Percentiles rank a stretch among this genome's conserved stretches.
Evolutionary conservation across 1,284 basidiomycete genomes (phyloP).

Genomic region (Heimioporus punctisporus): DNA sequence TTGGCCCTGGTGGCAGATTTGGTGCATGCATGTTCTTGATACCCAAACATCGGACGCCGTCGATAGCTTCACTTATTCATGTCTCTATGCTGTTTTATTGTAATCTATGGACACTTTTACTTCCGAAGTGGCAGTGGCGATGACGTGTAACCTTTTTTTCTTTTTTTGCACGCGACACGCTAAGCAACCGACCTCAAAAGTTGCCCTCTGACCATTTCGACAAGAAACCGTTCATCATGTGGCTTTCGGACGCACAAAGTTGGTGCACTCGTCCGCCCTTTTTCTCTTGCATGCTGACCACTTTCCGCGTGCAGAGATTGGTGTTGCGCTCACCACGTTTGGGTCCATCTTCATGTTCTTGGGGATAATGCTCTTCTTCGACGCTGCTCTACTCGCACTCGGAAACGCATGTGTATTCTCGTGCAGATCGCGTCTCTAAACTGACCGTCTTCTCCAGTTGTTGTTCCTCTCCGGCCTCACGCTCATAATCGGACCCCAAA

Average conservation of each 20-base stretch:
- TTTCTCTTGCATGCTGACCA: neutral
- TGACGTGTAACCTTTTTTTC: constrained; percentile 30
- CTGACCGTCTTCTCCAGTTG: constrained; percentile 51
- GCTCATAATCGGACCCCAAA: constrained; percentile 93
- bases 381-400: constrained; percentile 95
- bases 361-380: constrained; percentile 96
- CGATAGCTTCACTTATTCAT: constrained; percentile 25
- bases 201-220: constrained; percentile 7
- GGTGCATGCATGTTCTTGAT: constrained; percentile 17
- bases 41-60: constrained; percentile 19
- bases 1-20: neutral
- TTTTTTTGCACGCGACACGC: no score
- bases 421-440: neutral
- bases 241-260: constrained; percentile 75
- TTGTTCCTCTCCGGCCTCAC: constrained; percentile 93
- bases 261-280: constrained; percentile 16
- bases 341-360: constrained; percentile 96
- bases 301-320: constrained; percentile 69
- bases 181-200: no score
- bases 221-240: constrained; percentile 44
- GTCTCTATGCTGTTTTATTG: constrained; percentile 27
- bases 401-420: constrained; percentile 71
- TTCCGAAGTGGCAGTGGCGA: constrained; percentile 19
- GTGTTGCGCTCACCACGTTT: constrained; percentile 97
- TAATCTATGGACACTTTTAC: constrained; percentile 20